Percentiles rank a stretch among this genome's conserved stretches.
Conservation (phyloP, 2,329 filamentous ascomycete species). For the Cladophialophora exuberans region DNA sequence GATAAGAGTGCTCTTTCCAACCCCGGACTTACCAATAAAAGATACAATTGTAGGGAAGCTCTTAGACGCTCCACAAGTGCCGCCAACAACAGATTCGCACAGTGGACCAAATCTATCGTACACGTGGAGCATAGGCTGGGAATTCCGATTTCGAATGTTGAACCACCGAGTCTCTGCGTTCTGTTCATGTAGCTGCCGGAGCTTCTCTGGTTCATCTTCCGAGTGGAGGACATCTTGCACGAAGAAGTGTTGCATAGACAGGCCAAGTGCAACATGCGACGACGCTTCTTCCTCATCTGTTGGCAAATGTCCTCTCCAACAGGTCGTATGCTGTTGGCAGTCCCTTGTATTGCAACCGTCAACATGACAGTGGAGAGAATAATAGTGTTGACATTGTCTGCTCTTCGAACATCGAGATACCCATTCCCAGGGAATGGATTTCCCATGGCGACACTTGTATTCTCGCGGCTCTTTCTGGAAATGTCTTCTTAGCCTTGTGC, state of each 20-base stretch:
- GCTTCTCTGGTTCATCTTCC: neutral
- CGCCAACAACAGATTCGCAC: neutral
- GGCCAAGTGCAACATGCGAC: neutral
- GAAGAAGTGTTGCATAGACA: constrained; percentile 5
- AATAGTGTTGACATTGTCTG: constrained; percentile 8
- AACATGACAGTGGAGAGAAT: constrained; percentile 9
- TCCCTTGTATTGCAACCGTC: constrained; percentile 7
- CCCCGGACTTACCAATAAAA: constrained; percentile 12
- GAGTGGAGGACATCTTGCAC: constrained; percentile 5
- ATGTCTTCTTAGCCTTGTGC: neutral
- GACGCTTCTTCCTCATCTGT: neutral
- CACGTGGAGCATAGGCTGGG: constrained; percentile 7
- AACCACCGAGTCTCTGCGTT: constrained; percentile 11
- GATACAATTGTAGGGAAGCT: constrained; percentile 7
- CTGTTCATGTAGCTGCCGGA: constrained; percentile 6
- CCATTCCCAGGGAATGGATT: constrained; percentile 3
- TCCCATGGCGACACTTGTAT: constrained; percentile 5
- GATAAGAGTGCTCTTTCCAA: constrained; percentile 6
- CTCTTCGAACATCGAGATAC: constrained; percentile 10
- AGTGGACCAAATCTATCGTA: constrained; percentile 9
- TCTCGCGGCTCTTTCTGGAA: neutral
- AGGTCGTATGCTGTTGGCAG: constrained; percentile 3
- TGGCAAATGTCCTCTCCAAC: constrained; percentile 9
- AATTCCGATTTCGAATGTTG: constrained; percentile 11
- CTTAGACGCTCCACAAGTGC: neutral